phyloP scores from a whole-genome alignment of 208 protist species.

The Leishmania arabica region DNA sequence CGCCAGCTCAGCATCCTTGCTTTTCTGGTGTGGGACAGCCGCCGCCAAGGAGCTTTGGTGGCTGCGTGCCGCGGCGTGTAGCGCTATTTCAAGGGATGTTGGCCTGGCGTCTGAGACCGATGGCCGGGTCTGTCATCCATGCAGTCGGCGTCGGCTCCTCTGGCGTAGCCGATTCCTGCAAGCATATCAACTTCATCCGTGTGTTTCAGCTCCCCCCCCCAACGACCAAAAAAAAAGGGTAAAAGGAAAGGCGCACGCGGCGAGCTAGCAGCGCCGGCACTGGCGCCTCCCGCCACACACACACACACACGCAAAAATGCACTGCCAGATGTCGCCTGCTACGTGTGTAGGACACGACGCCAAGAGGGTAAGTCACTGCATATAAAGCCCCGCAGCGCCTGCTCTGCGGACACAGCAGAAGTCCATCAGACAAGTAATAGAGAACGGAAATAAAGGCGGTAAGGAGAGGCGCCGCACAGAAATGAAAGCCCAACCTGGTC shows the following conservation, averaged over 20 bases:
- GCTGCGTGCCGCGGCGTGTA: background rate
- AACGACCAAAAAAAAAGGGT: background rate
- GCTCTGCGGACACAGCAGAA: background rate
- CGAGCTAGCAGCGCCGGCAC: background rate
- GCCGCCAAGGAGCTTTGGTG: background rate
- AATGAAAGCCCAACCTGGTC: slow-evolving; percentile 1
- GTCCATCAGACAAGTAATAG: background rate
- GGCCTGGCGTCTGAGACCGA: background rate
- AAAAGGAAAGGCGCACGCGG: background rate
- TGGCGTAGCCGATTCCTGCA: background rate
- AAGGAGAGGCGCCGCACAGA: background rate
- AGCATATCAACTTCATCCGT: background rate
- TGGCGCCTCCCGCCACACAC: too few species aligned
- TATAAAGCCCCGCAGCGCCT: background rate
- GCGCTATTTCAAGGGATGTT: background rate
- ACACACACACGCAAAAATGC: too few species aligned
- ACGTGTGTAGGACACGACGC: too few species aligned
- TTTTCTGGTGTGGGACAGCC: background rate
- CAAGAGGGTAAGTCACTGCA: too few species aligned
- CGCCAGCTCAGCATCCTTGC: background rate
- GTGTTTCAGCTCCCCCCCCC: background rate
- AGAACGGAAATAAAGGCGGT: background rate
- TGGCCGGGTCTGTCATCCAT: background rate
- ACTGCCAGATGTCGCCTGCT: too few species aligned
- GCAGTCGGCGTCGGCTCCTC: background rate